Base-by-base conservation (phyloP, 306 rosid species). In the Castanea sativa region DNA sequence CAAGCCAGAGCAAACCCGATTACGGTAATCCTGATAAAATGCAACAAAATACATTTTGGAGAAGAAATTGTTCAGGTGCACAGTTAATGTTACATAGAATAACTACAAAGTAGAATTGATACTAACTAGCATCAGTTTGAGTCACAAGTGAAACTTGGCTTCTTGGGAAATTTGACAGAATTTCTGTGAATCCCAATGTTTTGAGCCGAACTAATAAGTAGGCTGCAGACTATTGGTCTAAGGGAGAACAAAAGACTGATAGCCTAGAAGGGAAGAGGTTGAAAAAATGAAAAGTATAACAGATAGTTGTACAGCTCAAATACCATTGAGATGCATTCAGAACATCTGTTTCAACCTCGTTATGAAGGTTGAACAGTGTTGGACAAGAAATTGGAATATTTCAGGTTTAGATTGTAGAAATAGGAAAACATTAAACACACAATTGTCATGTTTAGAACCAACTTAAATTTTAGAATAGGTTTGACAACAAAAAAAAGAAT, bases 1-100 rank as follows among this genome's bases (percentile, higher is more conserved):
- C 86, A 93, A 38, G 20, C 90, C 98, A 72, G 93, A 88, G 73
- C 88, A 79, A 79, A 95, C 97, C 80, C 94, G 88, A 18, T 73
- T 81, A 6, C 99, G 97, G 84, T 95, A 93, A 49, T 74, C 94
- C 99, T 93, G 89, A 82, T 68, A 58, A 49, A 30, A 70, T 43
- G 74, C 7, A 3, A n/a, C 21, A 64, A 64, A 30, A 15, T 16
- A 5, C 21, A 69, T 25, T 15, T 43, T 58, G 25, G 55, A 60
- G 29, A 59, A 73, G 30, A 12, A 53, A 63, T 55, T 33, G 27
- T 10, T 72, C 69, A 64, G 72, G 30, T 14, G 4, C 30, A 73
- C 19, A 32, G 52, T 51, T 51, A 35, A 33, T 18, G 8, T 35
- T 29, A 76, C 71, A 55, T 5, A 38, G 35, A 4, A 38, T 29